These are phyloP conservation scores for Primulina tabacum DNA, from an alignment of 257 asterid species.

Conservation along the genomic window DNA sequence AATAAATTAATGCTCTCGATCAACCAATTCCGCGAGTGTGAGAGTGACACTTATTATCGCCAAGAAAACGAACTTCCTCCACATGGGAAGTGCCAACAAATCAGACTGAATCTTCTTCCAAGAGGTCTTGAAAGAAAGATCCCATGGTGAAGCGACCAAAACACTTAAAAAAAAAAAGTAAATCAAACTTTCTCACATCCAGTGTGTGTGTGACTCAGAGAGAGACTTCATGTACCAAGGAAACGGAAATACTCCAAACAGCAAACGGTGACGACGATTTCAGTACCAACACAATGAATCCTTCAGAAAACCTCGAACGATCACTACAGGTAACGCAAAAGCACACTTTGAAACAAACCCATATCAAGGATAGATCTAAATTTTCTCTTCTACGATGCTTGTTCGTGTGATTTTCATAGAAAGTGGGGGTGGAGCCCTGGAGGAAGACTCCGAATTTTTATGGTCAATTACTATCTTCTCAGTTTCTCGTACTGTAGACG, in stretches of 20 bases:
- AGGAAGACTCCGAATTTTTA: neutral
- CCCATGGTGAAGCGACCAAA: neutral
- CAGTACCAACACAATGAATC: neutral
- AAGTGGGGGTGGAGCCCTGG: neutral
- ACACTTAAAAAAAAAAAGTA: too few species aligned
- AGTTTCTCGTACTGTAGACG: neutral
- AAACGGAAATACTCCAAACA: neutral
- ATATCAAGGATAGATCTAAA: neutral
- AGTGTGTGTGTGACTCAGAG: neutral
- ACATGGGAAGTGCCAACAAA: too few species aligned
- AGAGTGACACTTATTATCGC: neutral
- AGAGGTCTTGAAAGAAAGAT: neutral
- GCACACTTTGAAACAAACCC: neutral
- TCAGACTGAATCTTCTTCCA: neutral
- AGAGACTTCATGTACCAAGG: neutral
- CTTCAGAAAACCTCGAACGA: neutral
- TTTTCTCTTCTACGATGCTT: neutral
- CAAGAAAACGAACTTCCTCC: neutral
- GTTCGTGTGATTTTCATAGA: neutral
- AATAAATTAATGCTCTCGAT: neutral
- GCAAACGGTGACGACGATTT: neutral
- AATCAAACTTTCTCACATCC: neutral
- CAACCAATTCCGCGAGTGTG: neutral
- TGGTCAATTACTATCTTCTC: neutral
- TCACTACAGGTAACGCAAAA: neutral